Evolutionary conservation across 371 early-diverging fungal genomes (phyloP).

Genomic region (Blastocladiella emersonii): DNA sequence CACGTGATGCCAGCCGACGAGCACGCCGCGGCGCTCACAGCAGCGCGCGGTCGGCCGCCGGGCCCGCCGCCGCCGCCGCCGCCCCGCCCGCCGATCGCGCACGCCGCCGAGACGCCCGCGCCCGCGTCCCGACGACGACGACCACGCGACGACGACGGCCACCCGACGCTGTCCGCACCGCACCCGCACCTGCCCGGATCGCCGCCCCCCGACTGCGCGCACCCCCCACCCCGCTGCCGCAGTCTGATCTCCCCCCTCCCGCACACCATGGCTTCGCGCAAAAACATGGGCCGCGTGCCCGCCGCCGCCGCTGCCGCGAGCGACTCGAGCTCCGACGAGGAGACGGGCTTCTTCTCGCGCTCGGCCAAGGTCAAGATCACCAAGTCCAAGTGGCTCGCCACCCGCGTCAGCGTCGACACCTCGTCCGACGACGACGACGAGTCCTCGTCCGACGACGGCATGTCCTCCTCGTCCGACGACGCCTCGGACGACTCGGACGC

Average conservation of each 20-base stretch:
- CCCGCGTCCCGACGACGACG: no score
- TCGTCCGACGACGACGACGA: background rate
- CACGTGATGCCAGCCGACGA: no score
- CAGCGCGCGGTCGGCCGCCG: no score
- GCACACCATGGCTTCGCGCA: background rate
- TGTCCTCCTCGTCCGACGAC: constrained; percentile 16
- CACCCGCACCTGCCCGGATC: no score
- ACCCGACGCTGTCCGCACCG: no score
- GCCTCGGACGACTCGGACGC: constrained; percentile 43
- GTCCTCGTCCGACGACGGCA: background rate
- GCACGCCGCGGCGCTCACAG: no score
- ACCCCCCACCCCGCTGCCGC: background rate
- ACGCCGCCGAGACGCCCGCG: no score
- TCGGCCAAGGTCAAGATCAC: background rate
- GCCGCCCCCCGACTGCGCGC: background rate
- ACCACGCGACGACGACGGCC: no score
- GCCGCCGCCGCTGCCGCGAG: constrained; percentile 19
- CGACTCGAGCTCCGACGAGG: background rate
- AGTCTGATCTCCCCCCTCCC: no score
- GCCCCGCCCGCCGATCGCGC: no score
- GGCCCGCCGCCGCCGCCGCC: no score
- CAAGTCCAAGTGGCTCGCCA: constrained; percentile 6
- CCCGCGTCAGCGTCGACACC: background rate
- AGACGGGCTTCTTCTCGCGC: background rate
- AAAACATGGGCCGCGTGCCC: constrained; percentile 17